Evolutionary conservation across 2,329 filamentous ascomycete species (phyloP).

Genomic region (Raffaelea ambrosiae): DNA sequence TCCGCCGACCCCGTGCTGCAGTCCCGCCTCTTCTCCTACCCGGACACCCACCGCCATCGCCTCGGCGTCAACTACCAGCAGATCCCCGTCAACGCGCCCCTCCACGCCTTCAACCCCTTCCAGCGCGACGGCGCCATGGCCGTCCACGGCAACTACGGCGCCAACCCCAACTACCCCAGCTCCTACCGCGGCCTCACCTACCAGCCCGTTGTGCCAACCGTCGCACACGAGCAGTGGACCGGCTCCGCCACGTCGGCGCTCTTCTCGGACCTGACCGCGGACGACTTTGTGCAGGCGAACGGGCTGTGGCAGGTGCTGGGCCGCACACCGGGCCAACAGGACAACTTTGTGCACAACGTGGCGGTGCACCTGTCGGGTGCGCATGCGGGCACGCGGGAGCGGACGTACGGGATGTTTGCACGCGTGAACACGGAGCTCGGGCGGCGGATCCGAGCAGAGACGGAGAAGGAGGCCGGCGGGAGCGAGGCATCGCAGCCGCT

Average conservation of each 20-base stretch:
- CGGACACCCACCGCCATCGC: slow-evolving; percentile 55
- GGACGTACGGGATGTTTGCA: slow-evolving; percentile 53
- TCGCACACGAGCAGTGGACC: slow-evolving; percentile 38
- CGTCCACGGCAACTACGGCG: slow-evolving; percentile 55
- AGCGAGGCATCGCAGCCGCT: neutral
- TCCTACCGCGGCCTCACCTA: slow-evolving; percentile 38
- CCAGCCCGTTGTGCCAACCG: slow-evolving; percentile 27
- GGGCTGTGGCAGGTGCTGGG: slow-evolving; percentile 41
- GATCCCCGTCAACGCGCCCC: slow-evolving; percentile 52
- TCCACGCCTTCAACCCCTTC: slow-evolving; percentile 54
- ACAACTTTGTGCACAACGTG: slow-evolving; percentile 52
- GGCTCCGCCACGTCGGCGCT: slow-evolving; percentile 33
- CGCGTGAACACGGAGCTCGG: slow-evolving; percentile 47
- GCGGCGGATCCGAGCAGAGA: slow-evolving; percentile 39
- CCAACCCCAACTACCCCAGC: slow-evolving; percentile 49
- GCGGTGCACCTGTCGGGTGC: slow-evolving; percentile 47
- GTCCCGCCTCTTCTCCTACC: slow-evolving; percentile 51
- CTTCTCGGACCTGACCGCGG: slow-evolving; percentile 33
- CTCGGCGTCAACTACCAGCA: slow-evolving; percentile 57
- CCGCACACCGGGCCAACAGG: slow-evolving; percentile 45
- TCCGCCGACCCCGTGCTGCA: slow-evolving; percentile 56
- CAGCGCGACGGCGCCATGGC: slow-evolving; percentile 67
- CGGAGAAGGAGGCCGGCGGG: slow-evolving; percentile 33
- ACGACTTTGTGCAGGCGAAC: slow-evolving; percentile 42
- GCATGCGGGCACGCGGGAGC: slow-evolving; percentile 43